These are phyloP conservation scores for Thermoascus crustaceus DNA, from an alignment of 2,329 filamentous ascomycete species.

Conservation along the genomic window DNA sequence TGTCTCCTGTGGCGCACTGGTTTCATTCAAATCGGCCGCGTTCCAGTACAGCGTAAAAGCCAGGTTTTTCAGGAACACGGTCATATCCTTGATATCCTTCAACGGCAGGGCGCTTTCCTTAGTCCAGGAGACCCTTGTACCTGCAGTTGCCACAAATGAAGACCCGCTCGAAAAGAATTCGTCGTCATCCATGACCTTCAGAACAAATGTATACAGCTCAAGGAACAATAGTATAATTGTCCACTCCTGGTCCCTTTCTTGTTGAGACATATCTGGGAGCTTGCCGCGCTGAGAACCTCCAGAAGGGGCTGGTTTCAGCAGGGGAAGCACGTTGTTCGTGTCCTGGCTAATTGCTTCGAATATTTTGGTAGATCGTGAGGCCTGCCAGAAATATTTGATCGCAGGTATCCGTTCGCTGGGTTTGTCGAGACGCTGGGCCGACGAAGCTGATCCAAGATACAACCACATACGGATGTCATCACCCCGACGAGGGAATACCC, in stretches of 20 bases:
- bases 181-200: slow-evolving; percentile 91
- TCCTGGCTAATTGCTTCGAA: slow-evolving; percentile 51
- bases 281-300: slow-evolving; percentile 33
- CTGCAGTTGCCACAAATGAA: slow-evolving; percentile 34
- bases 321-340: slow-evolving; percentile 48
- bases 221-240: slow-evolving; percentile 81
- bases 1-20: slow-evolving; percentile 29
- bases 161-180: slow-evolving; percentile 69
- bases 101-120: slow-evolving; percentile 61
- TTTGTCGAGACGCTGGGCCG: slow-evolving; percentile 24
- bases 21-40: slow-evolving; percentile 54
- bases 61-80: slow-evolving; percentile 80
- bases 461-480: slow-evolving; percentile 94
- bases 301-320: slow-evolving; percentile 41
- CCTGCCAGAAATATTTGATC: slow-evolving; percentile 79
- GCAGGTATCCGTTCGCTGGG: slow-evolving; percentile 47
- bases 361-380: slow-evolving; percentile 48
- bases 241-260: slow-evolving; percentile 63
- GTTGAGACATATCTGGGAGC: slow-evolving; percentile 17
- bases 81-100: slow-evolving; percentile 63
- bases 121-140: slow-evolving; percentile 48
- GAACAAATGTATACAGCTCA: slow-evolving; percentile 85
- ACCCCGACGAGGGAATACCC: slow-evolving; percentile 70
- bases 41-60: slow-evolving; percentile 86
- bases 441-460: slow-evolving; percentile 62